Evolutionary conservation across 1,284 basidiomycete genomes (phyloP).

Genomic region (Limonomyces culmigenus): DNA sequence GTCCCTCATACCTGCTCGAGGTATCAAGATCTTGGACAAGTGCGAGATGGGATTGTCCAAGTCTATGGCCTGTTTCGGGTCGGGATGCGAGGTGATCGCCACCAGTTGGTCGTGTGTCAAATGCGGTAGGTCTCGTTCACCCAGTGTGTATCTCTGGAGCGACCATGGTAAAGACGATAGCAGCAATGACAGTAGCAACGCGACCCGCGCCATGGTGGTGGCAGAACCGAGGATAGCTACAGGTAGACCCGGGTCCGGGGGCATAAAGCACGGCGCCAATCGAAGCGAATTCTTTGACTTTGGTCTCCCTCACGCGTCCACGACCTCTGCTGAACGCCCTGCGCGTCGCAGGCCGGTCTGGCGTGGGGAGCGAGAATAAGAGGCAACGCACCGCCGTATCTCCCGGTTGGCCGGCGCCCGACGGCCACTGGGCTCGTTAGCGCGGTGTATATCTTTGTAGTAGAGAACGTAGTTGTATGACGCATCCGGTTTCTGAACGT

Average conservation of each 20-base stretch:
- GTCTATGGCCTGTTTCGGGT: conserved; percentile 54
- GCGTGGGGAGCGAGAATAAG: no score
- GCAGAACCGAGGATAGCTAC: no score
- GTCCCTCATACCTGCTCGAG: conserved; percentile 50
- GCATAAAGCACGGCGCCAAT: not conserved
- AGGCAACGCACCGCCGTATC: conserved; percentile 1
- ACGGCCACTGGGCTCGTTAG: conserved; percentile 2
- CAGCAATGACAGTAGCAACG: no score
- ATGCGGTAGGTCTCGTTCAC: conserved; percentile 25
- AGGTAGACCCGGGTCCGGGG: no score
- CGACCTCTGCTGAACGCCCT: no score
- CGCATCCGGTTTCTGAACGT: not conserved
- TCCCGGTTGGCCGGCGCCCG: not conserved
- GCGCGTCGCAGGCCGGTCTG: no score
- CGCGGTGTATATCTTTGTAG: conserved; percentile 2
- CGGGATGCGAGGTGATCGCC: conserved; percentile 31
- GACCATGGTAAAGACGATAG: no score
- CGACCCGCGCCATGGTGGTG: no score
- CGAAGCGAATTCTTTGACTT: not conserved
- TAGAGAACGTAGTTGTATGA: not conserved
- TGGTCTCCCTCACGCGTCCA: no score
- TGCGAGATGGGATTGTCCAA: conserved; percentile 50
- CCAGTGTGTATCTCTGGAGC: no score
- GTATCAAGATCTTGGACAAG: conserved; percentile 67
- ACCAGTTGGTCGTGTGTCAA: conserved; percentile 35